Base-by-base conservation (phyloP, 768 basidiomycete species). In the Boletellus ananas region DNA sequence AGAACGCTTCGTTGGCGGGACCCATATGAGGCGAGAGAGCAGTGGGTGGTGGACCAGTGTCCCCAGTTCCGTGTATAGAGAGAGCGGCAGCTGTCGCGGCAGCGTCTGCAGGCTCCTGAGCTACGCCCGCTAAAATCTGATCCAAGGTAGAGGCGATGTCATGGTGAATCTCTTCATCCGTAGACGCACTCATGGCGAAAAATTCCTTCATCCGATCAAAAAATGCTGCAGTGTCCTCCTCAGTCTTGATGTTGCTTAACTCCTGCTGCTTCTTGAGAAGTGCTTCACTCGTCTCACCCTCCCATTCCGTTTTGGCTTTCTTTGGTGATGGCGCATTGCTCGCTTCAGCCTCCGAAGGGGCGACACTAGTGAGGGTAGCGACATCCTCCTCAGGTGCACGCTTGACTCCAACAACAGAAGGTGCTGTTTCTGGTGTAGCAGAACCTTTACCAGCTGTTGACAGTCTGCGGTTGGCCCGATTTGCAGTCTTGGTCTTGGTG, bases 241-340 rank as follows among this genome's bases (percentile, higher is more conserved):
- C 81, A 0, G 80, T 80, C 73, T 84, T 80, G 59, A 85, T 74
- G 36, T 62, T 68, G 4, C 75, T 71, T 29, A 67, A 45, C 45
- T 74, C 68, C 50, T 73, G 70, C 40, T 71, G 61, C 51, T 59
- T 70, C 64, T 70, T 73, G 25, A 67, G 60, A 47, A 80, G 59
- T 21, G 71, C 74, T 37, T 84, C 80, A 54, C 71, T 81, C 14
- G 77, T 70, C 21, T 78, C 72, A 9, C 79, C 78, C 41, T 86
- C 84, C 81, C 83, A 87, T 47, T 90, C 85, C 18, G 78, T 80
- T 73, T 85, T 87, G 43, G 69, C 62, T 41, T 84, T 80, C 70
- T 90, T 90, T 13, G 87, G 84, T 6, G 86, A 83, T 7, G 85
- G 85, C 7, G 79, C 80, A 47, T 81, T 78, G 41, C 46, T 59